phyloP scores from a whole-genome alignment of 2,329 filamentous ascomycete species.

The Paecilomyces formosus region DNA sequence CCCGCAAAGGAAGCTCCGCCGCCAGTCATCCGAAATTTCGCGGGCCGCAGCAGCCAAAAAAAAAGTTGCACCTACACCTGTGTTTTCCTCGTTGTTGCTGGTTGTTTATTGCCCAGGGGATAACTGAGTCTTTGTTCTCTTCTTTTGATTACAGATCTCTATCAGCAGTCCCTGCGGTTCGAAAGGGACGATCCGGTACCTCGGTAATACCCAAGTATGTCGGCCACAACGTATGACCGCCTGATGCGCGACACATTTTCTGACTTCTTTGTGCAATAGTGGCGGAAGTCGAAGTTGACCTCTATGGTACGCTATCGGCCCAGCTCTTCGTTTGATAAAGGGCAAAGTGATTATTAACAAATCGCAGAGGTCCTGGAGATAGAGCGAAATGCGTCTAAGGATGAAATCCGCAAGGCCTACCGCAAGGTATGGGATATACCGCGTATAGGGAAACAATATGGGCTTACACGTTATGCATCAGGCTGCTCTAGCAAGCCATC shows the following conservation, averaged over 20 bases:
- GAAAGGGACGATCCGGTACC: background rate
- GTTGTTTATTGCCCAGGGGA: background rate
- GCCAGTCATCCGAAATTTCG: background rate
- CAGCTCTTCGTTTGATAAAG: background rate
- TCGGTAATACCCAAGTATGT: background rate
- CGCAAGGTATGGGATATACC: slow-evolving; percentile 60
- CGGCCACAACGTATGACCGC: background rate
- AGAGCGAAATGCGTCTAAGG: slow-evolving; percentile 60
- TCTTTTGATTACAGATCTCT: background rate
- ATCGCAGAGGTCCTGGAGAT: slow-evolving; percentile 71
- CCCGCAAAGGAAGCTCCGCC: background rate
- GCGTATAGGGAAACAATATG: slow-evolving; percentile 2
- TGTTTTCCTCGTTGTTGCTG: background rate
- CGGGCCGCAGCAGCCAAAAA: background rate
- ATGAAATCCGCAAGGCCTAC: slow-evolving; percentile 92
- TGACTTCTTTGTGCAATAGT: slow-evolving; percentile 15
- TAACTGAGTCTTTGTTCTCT: background rate
- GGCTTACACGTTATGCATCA: slow-evolving; percentile 26
- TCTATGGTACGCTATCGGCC: slow-evolving; percentile 47
- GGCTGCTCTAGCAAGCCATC: slow-evolving; percentile 83
- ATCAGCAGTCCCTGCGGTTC: background rate
- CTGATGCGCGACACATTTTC: background rate
- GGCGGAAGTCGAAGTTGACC: slow-evolving; percentile 43
- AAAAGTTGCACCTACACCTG: background rate
- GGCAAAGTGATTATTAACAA: slow-evolving; percentile 16